Base-by-base conservation (phyloP, 768 basidiomycete genomes). In the Hypholoma fasciculare region DNA sequence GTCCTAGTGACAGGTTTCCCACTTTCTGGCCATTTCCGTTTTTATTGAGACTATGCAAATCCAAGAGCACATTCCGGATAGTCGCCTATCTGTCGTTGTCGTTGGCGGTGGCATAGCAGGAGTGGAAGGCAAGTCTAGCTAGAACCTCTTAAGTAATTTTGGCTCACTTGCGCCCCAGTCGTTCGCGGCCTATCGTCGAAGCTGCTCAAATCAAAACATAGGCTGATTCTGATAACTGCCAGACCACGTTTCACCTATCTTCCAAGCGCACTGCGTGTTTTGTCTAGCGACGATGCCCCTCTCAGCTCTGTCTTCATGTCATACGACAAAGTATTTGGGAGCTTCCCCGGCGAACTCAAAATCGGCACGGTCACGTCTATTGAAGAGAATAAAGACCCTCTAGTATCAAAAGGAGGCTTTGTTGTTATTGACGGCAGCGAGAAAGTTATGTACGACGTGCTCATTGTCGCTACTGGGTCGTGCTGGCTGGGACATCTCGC, bases 391-490 rank as follows among this genome's bases (percentile, higher is more conserved):
- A 71, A 59, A 19, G 58, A 65, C 17, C 43, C 57, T 42, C 36
- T 49, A 13, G 36, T 63, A 9, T 57, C 67, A 1, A 76, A 77
- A n/a, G 82, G 82, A 0, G 74, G 78, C 2, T 58, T 66, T 14
- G 76, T 89, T 9, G 72, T 79, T 5, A 75, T 90, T 7, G 74
- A 74, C 11, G 69, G 72, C 61, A 84, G 83, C 19, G 76, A 82
- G 44, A 66, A 65, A 14, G 59, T 90, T 13, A 62, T 67, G 9
- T 90, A 85, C 63, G 78, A 80, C 30, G 72, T 79, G 34, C 78
- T 89, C 49, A 75, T 89, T 47, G 69, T 90, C 38, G 79, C 85
- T 0, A 76, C 87, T 0, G 88, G 88, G 2, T 77, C 77, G 40
- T 69, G 61, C 8, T 89, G 83, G 83, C 62, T 68, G 6, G 84